Evolutionary conservation across 176 grass and related monocot species (phyloP).

Genomic region (Stipa capillata): DNA sequence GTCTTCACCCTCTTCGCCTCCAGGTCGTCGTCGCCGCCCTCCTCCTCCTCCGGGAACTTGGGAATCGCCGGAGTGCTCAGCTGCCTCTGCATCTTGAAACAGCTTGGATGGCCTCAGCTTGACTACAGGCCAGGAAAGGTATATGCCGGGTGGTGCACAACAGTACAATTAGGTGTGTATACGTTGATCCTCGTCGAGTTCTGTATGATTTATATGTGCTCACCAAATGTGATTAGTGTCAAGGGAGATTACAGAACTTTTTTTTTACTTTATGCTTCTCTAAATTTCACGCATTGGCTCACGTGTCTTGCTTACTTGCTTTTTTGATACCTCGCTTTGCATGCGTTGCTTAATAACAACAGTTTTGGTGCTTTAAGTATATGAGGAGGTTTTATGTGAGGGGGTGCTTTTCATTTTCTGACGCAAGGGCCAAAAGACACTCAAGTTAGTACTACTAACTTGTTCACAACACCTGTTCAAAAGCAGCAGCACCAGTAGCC

Average conservation of each 20-base stretch:
- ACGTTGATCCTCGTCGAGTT: neutral
- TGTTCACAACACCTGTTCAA: neutral
- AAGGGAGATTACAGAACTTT: neutral
- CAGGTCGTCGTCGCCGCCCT: neutral
- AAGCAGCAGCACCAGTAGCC: neutral
- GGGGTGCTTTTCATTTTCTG: neutral
- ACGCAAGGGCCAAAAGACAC: conserved; percentile 16
- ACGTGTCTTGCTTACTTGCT: neutral
- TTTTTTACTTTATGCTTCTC: neutral
- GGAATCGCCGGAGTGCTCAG: conserved; percentile 31
- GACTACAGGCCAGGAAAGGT: conserved; percentile 10
- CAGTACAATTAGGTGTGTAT: neutral
- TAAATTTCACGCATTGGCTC: conserved; percentile 14
- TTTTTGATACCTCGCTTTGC: neutral
- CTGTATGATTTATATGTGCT: neutral
- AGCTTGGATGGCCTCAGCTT: neutral
- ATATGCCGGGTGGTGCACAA: neutral
- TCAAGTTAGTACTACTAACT: neutral
- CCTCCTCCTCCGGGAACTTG: conserved; percentile 10
- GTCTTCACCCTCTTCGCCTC: conserved; percentile 45
- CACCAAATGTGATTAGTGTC: neutral
- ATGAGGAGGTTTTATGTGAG: neutral
- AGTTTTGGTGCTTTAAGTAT: conserved; percentile 13
- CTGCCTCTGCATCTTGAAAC: conserved; percentile 39
- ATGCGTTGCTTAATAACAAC: conserved; percentile 7